phyloP scores from a whole-genome alignment of 257 asterid species.

The Gentiana straminea region DNA sequence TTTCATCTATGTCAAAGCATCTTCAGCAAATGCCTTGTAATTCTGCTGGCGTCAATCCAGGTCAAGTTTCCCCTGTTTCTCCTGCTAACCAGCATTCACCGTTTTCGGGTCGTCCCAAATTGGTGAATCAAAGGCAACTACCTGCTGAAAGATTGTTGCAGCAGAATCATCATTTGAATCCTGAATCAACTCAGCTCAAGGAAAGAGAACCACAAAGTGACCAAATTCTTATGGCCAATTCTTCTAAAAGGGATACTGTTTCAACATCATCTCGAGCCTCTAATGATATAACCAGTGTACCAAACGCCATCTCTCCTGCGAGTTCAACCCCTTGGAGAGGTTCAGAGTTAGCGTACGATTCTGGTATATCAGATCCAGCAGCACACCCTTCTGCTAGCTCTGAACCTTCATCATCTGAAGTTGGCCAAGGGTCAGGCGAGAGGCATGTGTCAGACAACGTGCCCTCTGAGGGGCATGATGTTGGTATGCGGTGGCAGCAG shows the following conservation, averaged over 20 bases:
- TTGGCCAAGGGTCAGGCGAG: slow-evolving; percentile 38
- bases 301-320: slow-evolving; percentile 26
- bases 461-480: slow-evolving; percentile 37
- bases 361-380: slow-evolving; percentile 28
- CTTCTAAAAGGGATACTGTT: slow-evolving; percentile 30
- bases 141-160: slow-evolving; percentile 37
- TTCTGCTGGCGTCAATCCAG: slow-evolving; percentile 38
- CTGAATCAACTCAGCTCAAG: slow-evolving; percentile 35
- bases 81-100: slow-evolving; percentile 38
- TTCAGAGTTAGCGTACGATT: slow-evolving; percentile 40
- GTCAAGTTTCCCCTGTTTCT: slow-evolving; percentile 37
- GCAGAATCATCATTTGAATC: slow-evolving; percentile 33
- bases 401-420: slow-evolving; percentile 32
- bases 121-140: slow-evolving; percentile 37
- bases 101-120: slow-evolving; percentile 44
- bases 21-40: slow-evolving; percentile 32
- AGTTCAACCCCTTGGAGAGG: slow-evolving; percentile 33
- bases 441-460: slow-evolving; percentile 37
- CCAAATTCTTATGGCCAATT: slow-evolving; percentile 34
- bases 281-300: slow-evolving; percentile 26
- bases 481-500: slow-evolving; percentile 36
- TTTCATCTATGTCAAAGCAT: slow-evolving; percentile 36
- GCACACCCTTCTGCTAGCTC: slow-evolving; percentile 29
- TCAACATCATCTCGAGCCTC: slow-evolving; percentile 28
- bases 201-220: slow-evolving; percentile 38